Conservation (phyloP, 2,329 filamentous ascomycete genomes). For the Colletotrichum orchidophilum region DNA sequence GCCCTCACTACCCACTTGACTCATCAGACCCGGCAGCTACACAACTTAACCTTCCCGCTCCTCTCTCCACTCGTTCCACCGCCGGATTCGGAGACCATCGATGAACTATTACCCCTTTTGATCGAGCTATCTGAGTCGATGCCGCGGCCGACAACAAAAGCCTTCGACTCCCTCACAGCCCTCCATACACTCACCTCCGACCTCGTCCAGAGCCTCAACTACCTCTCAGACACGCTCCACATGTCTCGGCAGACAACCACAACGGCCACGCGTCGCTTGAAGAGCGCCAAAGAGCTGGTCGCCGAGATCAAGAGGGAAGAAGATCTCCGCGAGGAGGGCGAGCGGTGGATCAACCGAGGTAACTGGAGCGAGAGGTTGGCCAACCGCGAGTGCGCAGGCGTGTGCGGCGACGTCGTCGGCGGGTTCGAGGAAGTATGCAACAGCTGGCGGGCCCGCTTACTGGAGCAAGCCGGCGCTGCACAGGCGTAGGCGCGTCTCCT, state of each 20-base stretch:
- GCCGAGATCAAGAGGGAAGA: constrained; percentile 86
- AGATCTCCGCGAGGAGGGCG: constrained; percentile 83
- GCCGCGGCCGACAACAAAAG: constrained; percentile 70
- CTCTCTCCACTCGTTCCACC: constrained; percentile 74
- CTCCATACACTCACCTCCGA: constrained; percentile 78
- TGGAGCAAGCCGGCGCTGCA: constrained; percentile 68
- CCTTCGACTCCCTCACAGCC: constrained; percentile 72
- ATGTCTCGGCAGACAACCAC: constrained; percentile 92
- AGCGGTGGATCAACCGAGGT: constrained; percentile 81
- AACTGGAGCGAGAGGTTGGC: constrained; percentile 84
- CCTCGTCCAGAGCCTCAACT: constrained; percentile 81
- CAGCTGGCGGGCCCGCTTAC: constrained; percentile 80
- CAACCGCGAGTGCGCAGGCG: constrained; percentile 81
- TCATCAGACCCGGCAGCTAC: constrained; percentile 79
- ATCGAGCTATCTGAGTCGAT: constrained; percentile 72
- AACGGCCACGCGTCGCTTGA: constrained; percentile 81
- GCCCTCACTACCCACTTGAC: constrained; percentile 78
- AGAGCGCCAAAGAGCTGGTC: constrained; percentile 85
- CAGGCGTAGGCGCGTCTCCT: constrained; percentile 44
- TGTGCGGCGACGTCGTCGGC: constrained; percentile 87
- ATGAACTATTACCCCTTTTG: constrained; percentile 75
- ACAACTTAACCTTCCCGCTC: constrained; percentile 76
- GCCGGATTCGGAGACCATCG: constrained; percentile 71
- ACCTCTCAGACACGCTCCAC: constrained; percentile 89
- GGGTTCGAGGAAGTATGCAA: constrained; percentile 94